These are phyloP conservation scores for Salix suchowensis DNA, from an alignment of 345 rosid species.

Conservation along the genomic window DNA sequence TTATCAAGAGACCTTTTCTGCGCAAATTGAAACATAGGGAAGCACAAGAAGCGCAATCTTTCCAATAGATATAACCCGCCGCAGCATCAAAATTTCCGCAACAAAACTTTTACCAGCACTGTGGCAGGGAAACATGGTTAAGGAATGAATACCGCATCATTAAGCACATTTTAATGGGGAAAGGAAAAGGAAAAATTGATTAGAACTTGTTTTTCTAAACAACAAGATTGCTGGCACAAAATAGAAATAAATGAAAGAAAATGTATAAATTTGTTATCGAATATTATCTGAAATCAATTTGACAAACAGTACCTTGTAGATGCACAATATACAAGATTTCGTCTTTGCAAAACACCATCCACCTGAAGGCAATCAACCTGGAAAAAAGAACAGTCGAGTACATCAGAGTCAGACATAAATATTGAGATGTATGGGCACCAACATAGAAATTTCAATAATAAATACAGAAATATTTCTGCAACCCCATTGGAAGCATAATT, in stretches of 20 bases:
- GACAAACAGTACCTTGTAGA: constrained; percentile 74
- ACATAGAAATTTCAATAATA: background rate
- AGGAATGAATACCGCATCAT: background rate
- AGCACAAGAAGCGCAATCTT: constrained; percentile 89
- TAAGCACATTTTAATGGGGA: background rate
- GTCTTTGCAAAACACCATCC: constrained; percentile 84
- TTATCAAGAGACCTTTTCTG: constrained; percentile 64
- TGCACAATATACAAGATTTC: constrained; percentile 95
- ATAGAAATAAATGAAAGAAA: background rate
- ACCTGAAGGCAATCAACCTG: constrained; percentile 97
- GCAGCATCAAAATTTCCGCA: constrained; percentile 94
- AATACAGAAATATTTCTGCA: background rate
- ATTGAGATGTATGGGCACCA: background rate
- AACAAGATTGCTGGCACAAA: constrained; percentile 4
- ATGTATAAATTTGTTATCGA: constrained; percentile 4
- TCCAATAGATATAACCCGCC: constrained; percentile 71
- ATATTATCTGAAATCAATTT: constrained; percentile 6
- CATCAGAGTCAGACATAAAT: constrained; percentile 1
- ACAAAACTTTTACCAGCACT: constrained; percentile 99
- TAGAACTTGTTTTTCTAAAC: background rate
- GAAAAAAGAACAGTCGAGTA: constrained; percentile 11
- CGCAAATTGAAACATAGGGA: constrained; percentile 95
- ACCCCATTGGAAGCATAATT: background rate
- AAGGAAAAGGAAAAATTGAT: background rate
- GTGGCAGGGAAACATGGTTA: constrained; percentile 25